Evolutionary conservation across 805 yeast species (phyloP), one percentile per base, ranked within the genome.

Genomic region (Starmerella floris): DNA sequence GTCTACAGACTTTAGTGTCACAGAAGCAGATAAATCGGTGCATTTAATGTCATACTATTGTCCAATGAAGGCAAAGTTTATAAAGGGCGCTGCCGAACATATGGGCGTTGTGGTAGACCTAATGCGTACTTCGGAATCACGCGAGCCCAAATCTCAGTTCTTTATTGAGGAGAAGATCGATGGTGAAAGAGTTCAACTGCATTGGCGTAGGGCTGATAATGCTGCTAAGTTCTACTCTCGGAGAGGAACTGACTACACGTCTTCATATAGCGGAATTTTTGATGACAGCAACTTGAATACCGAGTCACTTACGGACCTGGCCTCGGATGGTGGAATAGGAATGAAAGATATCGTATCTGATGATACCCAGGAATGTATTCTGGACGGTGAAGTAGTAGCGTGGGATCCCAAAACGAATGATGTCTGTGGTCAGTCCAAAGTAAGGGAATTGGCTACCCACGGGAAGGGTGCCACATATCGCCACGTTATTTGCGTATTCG

Each of bases 341-440:
- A 23, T 44, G 40, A 5, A 5, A 4, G 47, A 44, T 13, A n/a
- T 44, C n/a, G 28, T 61, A n/a, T 42, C 40, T 23, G 46, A 54
- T 2, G 44, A 42, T 17, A 60, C 69, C 8, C 45, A 56, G 8
- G 59, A 50, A 31, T 62, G 69, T 20, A 67, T 80, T 5, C 55
- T 88, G 4, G 98, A 88, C 62, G 96, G 97, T 0, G 98, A 88
- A 60, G 83, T 88, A 88, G 77, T 88, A 2, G 83, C 93, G 0
- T 85, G 75, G 70, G 95, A 87, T 59, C 73, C 74, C 0, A 44
- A 43, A 1, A 41, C 64, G 60, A 36, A 61, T 67, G 43, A 55
- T 1, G 66, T 83, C 3, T 62, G 85, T 20, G 94, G 95, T 0
- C 83, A 83, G 63, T 93, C 94, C 0, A 71, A 81, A 1, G 70